A percentile compares a stretch with the other conserved stretches of the same genome.
Conservation (phyloP, 179 eudicot species). For the Patellifolia procumbens region DNA sequence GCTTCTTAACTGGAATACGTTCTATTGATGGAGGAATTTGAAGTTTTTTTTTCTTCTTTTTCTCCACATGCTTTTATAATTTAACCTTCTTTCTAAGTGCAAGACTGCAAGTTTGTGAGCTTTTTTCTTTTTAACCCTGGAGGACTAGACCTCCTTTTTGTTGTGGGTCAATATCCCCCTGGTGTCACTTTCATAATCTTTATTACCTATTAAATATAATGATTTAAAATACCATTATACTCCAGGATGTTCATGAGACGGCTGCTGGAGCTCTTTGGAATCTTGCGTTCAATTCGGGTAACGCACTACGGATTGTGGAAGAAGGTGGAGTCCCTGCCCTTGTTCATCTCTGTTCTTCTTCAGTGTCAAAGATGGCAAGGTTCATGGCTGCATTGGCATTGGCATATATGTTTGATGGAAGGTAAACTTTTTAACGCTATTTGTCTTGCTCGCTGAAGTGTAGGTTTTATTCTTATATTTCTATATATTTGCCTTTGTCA, state of each 20-base stretch:
- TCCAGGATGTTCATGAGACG: constrained; percentile 96
- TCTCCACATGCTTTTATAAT: no score
- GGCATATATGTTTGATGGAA: constrained; percentile 97
- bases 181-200: background rate
- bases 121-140: background rate
- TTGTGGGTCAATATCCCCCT: background rate
- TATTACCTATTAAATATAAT: background rate
- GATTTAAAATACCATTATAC: background rate
- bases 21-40: background rate
- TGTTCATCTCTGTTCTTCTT: constrained; percentile 77
- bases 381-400: constrained; percentile 98
- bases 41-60: no score
- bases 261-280: constrained; percentile 99
- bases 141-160: background rate
- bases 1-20: background rate
- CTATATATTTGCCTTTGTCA: background rate
- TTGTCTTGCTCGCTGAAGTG: background rate
- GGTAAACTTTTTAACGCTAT: constrained; percentile 40
- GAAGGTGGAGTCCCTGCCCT: constrained; percentile 94
- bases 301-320: constrained; percentile 92
- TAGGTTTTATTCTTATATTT: background rate
- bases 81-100: no score
- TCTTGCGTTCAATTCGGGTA: constrained; percentile 90
- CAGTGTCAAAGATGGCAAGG: constrained; percentile 95
- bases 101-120: no score